Conservation (phyloP, 768 basidiomycete genomes). For the Auriscalpium vulgare region DNA sequence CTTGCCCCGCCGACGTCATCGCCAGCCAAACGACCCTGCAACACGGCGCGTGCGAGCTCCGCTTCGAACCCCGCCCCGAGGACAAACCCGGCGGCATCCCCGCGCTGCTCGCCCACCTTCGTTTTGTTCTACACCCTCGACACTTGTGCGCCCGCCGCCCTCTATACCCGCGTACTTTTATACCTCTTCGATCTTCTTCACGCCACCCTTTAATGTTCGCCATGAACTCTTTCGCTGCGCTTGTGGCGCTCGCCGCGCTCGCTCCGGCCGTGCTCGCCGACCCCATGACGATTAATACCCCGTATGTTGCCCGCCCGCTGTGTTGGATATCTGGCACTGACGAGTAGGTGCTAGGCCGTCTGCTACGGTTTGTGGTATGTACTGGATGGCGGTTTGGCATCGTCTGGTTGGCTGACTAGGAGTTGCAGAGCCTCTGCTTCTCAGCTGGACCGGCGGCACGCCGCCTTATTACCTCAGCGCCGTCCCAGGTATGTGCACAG, state of each 20-base stretch:
- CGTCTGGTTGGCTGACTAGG: slow-evolving; percentile 2
- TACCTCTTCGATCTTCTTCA: neutral
- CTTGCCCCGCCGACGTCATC: too few relatives aligned
- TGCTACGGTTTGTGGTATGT: slow-evolving; percentile 39
- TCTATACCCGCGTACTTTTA: neutral
- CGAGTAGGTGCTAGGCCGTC: slow-evolving; percentile 30
- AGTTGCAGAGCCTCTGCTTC: slow-evolving; percentile 46
- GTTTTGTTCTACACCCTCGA: neutral
- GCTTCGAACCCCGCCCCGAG: slow-evolving; percentile 8
- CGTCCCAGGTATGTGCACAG: slow-evolving; percentile 41
- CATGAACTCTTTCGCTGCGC: slow-evolving; percentile 30
- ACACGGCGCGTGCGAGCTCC: slow-evolving; percentile 3
- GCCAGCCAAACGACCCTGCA: too few relatives aligned
- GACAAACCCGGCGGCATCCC: neutral
- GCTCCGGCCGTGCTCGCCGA: slow-evolving; percentile 29
- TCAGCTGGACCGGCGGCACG: slow-evolving; percentile 42
- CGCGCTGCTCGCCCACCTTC: slow-evolving; percentile 1
- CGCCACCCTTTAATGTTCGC: slow-evolving; percentile 8
- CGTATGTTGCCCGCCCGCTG: slow-evolving; percentile 35
- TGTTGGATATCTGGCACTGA: neutral
- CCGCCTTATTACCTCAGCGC: slow-evolving; percentile 53
- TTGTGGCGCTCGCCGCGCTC: slow-evolving; percentile 22
- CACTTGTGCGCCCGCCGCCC: slow-evolving; percentile 1
- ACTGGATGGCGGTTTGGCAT: neutral
- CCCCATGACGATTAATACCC: slow-evolving; percentile 53